A percentile compares a stretch with the other conserved stretches of the same genome.
These are phyloP conservation scores for Aspergillus alliaceus DNA, from an alignment of 2,329 filamentous ascomycete species.

Conservation along the genomic window DNA sequence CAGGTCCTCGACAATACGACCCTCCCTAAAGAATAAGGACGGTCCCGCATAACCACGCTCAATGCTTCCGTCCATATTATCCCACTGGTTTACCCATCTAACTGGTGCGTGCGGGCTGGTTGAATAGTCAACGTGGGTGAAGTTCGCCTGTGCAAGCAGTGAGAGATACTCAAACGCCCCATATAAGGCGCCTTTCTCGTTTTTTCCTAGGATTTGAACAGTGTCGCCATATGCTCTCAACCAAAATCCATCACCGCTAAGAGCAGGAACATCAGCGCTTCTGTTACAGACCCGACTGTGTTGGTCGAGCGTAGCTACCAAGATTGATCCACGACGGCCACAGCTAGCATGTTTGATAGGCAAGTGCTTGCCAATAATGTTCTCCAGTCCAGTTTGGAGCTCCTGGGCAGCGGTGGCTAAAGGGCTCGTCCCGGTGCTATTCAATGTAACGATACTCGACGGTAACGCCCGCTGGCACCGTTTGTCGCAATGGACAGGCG, in stretches of 20 bases:
- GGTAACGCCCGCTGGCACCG: slow-evolving; percentile 46
- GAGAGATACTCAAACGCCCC: slow-evolving; percentile 69
- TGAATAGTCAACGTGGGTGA: slow-evolving; percentile 48
- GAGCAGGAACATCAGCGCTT: slow-evolving; percentile 19
- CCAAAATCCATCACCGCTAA: slow-evolving; percentile 56
- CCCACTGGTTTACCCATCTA: slow-evolving; percentile 73
- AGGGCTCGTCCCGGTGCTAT: slow-evolving; percentile 55
- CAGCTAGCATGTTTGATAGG: slow-evolving; percentile 29
- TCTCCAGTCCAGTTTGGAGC: slow-evolving; percentile 56
- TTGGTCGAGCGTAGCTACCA: slow-evolving; percentile 34
- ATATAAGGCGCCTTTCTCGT: slow-evolving; percentile 67
- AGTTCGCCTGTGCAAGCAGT: slow-evolving; percentile 61
- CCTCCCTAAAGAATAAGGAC: slow-evolving; percentile 67
- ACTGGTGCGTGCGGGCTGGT: slow-evolving; percentile 62
- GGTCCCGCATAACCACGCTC: slow-evolving; percentile 68
- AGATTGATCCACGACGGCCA: slow-evolving; percentile 19
- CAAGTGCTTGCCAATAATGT: slow-evolving; percentile 56
- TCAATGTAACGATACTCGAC: slow-evolving; percentile 53
- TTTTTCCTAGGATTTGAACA: slow-evolving; percentile 63
- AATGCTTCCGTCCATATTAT: slow-evolving; percentile 67
- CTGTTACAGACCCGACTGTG: slow-evolving; percentile 26
- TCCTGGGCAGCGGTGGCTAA: slow-evolving; percentile 61
- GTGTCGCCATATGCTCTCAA: slow-evolving; percentile 49
- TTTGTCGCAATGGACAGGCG: slow-evolving; percentile 47
- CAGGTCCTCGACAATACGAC: slow-evolving; percentile 56